phyloP scores from a whole-genome alignment of 768 basidiomycete genomes.

The Gymnopilus dilepis region DNA sequence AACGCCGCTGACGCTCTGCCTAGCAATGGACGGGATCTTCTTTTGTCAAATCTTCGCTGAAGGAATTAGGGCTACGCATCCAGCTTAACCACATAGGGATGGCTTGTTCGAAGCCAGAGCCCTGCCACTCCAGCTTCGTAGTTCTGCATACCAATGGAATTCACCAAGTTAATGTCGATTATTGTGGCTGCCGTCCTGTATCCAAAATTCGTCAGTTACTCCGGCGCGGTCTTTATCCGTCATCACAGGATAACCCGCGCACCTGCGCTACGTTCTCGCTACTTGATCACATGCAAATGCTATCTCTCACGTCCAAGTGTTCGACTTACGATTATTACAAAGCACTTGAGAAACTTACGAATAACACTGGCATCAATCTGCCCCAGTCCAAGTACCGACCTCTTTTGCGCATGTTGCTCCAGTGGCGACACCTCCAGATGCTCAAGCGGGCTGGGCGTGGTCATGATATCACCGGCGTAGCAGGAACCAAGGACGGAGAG shows the following conservation, averaged over 20 bases:
- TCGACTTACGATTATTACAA: too few relatives aligned
- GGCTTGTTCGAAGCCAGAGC: conserved; percentile 15
- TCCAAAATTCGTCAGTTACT: neutral
- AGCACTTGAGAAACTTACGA: neutral
- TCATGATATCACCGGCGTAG: conserved; percentile 8
- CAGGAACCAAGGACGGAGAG: too few relatives aligned
- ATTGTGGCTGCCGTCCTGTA: neutral
- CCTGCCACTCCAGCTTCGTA: too few relatives aligned
- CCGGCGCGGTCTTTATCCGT: neutral
- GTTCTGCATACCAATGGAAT: conserved; percentile 12
- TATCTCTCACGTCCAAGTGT: neutral
- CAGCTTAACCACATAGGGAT: conserved; percentile 22
- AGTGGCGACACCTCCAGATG: conserved; percentile 30
- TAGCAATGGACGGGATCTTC: conserved; percentile 21
- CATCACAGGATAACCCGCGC: neutral
- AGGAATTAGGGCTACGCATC: neutral
- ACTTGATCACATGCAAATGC: too few relatives aligned
- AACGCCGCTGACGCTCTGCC: neutral
- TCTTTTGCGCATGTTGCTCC: neutral
- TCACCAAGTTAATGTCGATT: conserved; percentile 8
- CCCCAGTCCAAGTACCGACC: conserved; percentile 3
- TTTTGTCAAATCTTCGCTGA: conserved; percentile 10
- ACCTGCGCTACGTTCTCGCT: too few relatives aligned
- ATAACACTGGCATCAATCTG: neutral
- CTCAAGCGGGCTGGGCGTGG: conserved; percentile 27